phyloP scores from a whole-genome alignment of 2,329 filamentous ascomycete species.

The Amphichorda felina region DNA sequence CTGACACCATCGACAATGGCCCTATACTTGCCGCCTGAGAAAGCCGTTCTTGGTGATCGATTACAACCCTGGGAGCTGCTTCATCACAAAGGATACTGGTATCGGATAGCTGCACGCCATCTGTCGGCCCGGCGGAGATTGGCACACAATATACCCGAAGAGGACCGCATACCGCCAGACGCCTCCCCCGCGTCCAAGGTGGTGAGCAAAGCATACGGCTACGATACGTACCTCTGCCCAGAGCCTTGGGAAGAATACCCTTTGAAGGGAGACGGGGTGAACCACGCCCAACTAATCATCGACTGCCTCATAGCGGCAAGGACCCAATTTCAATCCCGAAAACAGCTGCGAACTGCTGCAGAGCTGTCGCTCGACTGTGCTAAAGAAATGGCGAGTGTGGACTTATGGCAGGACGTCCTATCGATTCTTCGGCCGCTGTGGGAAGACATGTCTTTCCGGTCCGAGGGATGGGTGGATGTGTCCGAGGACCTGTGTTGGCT shows the following conservation, averaged over 20 bases:
- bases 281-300: slow-evolving; percentile 44
- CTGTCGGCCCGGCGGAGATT: slow-evolving; percentile 37
- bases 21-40: slow-evolving; percentile 46
- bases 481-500: slow-evolving; percentile 50
- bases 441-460: slow-evolving; percentile 42
- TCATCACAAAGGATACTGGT: slow-evolving; percentile 59
- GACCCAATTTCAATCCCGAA: slow-evolving; percentile 39
- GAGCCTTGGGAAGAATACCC: slow-evolving; percentile 50
- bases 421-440: slow-evolving; percentile 44
- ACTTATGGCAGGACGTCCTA: slow-evolving; percentile 41
- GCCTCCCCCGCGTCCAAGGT: slow-evolving; percentile 30
- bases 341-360: slow-evolving; percentile 39
- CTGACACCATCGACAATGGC: slow-evolving; percentile 29
- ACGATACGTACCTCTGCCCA: slow-evolving; percentile 57
- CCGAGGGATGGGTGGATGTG: slow-evolving; percentile 47
- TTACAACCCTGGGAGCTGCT: slow-evolving; percentile 51
- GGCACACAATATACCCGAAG: slow-evolving; percentile 45
- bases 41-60: slow-evolving; percentile 42
- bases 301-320: slow-evolving; percentile 38
- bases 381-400: slow-evolving; percentile 37
- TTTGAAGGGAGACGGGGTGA: slow-evolving; percentile 33
- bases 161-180: slow-evolving; percentile 39
- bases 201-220: slow-evolving; percentile 40
- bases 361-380: slow-evolving; percentile 47
- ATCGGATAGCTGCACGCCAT: slow-evolving; percentile 47